These are phyloP conservation scores for Chlamydomonas applanata DNA, from an alignment of 139 green algal species.

Conservation along the genomic window DNA sequence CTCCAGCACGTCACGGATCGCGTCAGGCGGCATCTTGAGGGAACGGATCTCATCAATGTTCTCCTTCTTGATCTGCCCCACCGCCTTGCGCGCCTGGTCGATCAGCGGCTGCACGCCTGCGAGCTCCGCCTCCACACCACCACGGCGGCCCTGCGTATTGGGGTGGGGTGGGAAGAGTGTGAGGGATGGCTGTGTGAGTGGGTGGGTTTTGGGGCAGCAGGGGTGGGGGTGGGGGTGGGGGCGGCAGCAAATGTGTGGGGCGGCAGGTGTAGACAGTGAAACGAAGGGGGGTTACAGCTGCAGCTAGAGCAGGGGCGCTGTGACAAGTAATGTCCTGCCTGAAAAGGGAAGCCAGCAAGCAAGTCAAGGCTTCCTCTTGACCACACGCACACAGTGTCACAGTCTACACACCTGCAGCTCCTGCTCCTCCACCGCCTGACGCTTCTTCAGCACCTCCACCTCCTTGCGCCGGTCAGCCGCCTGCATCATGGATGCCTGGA, in stretches of 20 bases:
- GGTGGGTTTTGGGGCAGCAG: too few relatives aligned
- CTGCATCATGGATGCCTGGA: constrained; percentile 57
- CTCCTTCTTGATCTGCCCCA: constrained; percentile 82
- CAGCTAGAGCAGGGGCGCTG: too few relatives aligned
- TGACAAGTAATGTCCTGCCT: too few relatives aligned
- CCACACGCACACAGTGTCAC: neutral
- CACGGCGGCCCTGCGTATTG: constrained; percentile 6
- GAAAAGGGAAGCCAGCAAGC: too few relatives aligned
- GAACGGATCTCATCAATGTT: constrained; percentile 82
- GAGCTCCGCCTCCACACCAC: constrained; percentile 71
- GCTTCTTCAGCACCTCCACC: constrained; percentile 63
- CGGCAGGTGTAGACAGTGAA: too few relatives aligned
- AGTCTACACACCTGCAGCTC: constrained; percentile 32
- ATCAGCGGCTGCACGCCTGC: constrained; percentile 74
- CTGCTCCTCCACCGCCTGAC: constrained; percentile 58
- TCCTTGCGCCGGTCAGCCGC: constrained; percentile 40
- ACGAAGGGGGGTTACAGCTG: too few relatives aligned
- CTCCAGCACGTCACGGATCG: constrained; percentile 75
- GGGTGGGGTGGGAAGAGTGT: too few relatives aligned
- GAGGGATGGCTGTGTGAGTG: too few relatives aligned
- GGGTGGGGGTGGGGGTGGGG: too few relatives aligned
- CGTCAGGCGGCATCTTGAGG: constrained; percentile 70
- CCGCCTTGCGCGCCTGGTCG: constrained; percentile 65
- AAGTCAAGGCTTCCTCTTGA: too few relatives aligned
- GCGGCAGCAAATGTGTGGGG: too few relatives aligned